Conservation (phyloP, 495 filamentous ascomycete species). For the Trichoderma orchidacearum region DNA sequence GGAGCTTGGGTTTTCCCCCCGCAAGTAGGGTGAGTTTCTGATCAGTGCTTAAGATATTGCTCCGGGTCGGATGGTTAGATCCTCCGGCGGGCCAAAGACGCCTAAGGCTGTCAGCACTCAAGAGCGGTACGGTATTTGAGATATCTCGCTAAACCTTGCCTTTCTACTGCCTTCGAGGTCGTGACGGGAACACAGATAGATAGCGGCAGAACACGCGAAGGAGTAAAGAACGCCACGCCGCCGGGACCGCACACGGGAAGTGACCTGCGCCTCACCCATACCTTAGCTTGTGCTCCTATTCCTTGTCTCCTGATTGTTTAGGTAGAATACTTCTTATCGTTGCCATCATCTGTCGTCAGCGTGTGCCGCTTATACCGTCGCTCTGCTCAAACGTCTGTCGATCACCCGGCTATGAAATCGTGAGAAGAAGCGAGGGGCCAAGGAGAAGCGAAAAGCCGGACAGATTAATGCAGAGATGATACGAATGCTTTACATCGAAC, state of each 20-base stretch:
- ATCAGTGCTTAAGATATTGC: neutral
- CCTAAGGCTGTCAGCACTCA: neutral
- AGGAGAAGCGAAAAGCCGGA: no score
- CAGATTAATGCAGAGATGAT: no score
- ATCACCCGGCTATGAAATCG: neutral
- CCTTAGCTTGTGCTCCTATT: neutral
- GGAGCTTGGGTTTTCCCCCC: no score
- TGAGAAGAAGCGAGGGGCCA: neutral
- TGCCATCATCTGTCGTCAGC: neutral
- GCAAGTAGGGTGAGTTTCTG: no score
- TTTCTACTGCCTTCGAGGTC: no score
- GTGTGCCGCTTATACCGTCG: neutral
- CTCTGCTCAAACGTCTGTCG: neutral
- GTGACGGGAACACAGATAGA: neutral
- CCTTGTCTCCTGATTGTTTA: no score
- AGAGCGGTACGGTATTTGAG: neutral
- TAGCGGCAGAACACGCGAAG: neutral
- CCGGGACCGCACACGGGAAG: neutral
- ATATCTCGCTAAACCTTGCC: neutral
- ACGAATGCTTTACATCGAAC: no score
- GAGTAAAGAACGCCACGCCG: neutral
- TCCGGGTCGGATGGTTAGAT: neutral
- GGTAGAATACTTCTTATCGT: no score
- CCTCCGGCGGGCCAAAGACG: neutral
- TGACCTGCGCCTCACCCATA: neutral